These are phyloP conservation scores for Pythium grandisporangium DNA, from an alignment of 352 stramenopile genomes.

Conservation along the genomic window DNA sequence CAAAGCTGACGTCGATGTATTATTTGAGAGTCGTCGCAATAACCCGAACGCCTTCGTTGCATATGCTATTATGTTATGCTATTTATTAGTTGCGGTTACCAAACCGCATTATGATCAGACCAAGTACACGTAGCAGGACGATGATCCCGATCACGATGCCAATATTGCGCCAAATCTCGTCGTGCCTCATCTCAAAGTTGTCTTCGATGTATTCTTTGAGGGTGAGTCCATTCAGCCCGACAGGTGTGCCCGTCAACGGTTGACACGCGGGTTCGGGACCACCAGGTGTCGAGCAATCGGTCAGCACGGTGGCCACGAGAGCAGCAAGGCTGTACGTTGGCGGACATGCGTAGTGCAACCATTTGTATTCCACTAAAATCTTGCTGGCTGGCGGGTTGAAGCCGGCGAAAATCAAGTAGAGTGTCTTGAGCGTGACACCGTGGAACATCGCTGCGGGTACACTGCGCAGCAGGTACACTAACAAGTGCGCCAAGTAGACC, in stretches of 20 bases:
- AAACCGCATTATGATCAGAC: background rate
- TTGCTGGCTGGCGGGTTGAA: constrained; percentile 8
- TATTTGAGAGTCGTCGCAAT: too few relatives aligned
- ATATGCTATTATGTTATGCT: too few relatives aligned
- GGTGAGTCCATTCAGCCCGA: background rate
- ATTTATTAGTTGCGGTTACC: too few relatives aligned
- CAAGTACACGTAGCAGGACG: background rate
- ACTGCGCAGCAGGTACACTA: constrained; percentile 20
- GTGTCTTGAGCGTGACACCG: constrained; percentile 12
- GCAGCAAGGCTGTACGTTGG: constrained; percentile 4
- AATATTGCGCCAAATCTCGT: background rate
- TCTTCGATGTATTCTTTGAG: background rate
- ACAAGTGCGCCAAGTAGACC: constrained; percentile 54
- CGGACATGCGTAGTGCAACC: constrained; percentile 10
- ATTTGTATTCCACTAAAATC: constrained; percentile 7
- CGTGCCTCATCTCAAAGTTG: background rate
- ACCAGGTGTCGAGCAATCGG: background rate
- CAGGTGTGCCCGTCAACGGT: too few relatives aligned
- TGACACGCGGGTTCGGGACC: background rate
- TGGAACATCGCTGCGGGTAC: constrained; percentile 9
- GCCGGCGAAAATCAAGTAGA: constrained; percentile 27
- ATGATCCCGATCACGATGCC: background rate
- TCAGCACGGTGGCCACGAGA: constrained; percentile 1
- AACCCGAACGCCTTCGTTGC: too few relatives aligned
- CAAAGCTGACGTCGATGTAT: too few relatives aligned